phyloP scores from a whole-genome alignment of 1,139 yeast genomes.

The Suhomyces bolitotheri region DNA sequence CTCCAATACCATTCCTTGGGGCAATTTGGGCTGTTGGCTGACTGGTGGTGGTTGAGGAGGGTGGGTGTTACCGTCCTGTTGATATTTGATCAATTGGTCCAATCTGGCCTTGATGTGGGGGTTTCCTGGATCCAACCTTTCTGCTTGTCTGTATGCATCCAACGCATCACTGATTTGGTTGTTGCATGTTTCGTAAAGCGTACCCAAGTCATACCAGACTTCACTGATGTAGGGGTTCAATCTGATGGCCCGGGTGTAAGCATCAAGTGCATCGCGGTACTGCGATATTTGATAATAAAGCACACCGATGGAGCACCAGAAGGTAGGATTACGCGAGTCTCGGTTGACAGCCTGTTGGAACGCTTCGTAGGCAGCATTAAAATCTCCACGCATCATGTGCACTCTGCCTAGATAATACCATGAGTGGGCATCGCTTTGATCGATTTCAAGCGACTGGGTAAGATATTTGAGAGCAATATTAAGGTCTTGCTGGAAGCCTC shows the following conservation, averaged over 20 bases:
- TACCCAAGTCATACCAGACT: conserved; percentile 98
- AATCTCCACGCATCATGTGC: conserved; percentile 93
- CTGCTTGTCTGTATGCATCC: conserved; percentile 96
- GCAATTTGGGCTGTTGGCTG: conserved; percentile 57
- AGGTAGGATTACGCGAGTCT: conserved; percentile 94
- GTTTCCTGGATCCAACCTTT: conserved; percentile 89
- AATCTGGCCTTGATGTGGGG: conserved; percentile 92
- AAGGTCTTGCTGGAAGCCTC: conserved; percentile 60
- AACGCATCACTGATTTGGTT: conserved; percentile 92
- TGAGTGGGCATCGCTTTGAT: conserved; percentile 87
- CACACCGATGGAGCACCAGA: conserved; percentile 99
- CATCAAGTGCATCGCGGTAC: conserved; percentile 95
- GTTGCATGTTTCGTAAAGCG: conserved; percentile 94
- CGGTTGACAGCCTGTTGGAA: conserved; percentile 98
- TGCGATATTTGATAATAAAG: conserved; percentile 93
- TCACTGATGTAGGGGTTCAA: conserved; percentile 94
- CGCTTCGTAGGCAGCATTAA: conserved; percentile 95
- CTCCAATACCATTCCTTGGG: conserved; percentile 61
- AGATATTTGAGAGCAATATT: conserved; percentile 80
- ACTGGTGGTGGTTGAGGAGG: conserved; percentile 71
- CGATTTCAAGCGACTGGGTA: conserved; percentile 84
- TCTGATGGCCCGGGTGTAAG: conserved; percentile 93
- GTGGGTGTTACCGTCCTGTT: conserved; percentile 69
- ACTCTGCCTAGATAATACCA: conserved; percentile 97
- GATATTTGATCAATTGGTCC: conserved; percentile 77